Evolutionary conservation across 352 stramenopile species (phyloP).

Genomic region (Pythium dissotocum): DNA sequence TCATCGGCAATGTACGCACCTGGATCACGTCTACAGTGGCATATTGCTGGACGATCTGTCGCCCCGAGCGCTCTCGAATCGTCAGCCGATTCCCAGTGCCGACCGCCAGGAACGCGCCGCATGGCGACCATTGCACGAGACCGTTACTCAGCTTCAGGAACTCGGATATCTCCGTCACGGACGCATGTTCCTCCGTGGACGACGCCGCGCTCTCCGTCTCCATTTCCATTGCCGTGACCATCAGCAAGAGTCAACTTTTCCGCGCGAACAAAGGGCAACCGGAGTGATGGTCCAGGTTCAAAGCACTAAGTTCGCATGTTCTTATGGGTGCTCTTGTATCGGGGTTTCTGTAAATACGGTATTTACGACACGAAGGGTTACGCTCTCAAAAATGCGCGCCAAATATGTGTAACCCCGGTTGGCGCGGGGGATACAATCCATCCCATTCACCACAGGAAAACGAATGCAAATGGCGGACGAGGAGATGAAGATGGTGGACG

Average conservation of each 20-base stretch:
- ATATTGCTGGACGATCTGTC: slow-evolving; percentile 75
- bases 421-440: slow-evolving; percentile 4
- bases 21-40: slow-evolving; percentile 53
- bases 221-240: slow-evolving; percentile 14
- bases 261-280: not conserved
- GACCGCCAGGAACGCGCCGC: slow-evolving; percentile 52
- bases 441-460: not conserved
- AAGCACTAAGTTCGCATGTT: slow-evolving; percentile 1
- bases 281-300: slow-evolving; percentile 21
- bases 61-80: slow-evolving; percentile 49
- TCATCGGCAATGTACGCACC: slow-evolving; percentile 3
- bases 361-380: not conserved
- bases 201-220: not conserved
- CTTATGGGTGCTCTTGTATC: slow-evolving; percentile 10
- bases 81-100: slow-evolving; percentile 52
- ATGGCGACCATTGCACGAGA: slow-evolving; percentile 72
- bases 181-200: slow-evolving; percentile 2
- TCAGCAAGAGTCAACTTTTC: not conserved
- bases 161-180: slow-evolving; percentile 49
- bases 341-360: slow-evolving; percentile 3
- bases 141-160: slow-evolving; percentile 49
- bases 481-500: slow-evolving; percentile 66
- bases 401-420: slow-evolving; percentile 2
- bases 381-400: slow-evolving; percentile 19
- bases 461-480: slow-evolving; percentile 45